phyloP scores from a whole-genome alignment of 2,329 filamentous ascomycete species.

The Lecanicillium sp. region DNA sequence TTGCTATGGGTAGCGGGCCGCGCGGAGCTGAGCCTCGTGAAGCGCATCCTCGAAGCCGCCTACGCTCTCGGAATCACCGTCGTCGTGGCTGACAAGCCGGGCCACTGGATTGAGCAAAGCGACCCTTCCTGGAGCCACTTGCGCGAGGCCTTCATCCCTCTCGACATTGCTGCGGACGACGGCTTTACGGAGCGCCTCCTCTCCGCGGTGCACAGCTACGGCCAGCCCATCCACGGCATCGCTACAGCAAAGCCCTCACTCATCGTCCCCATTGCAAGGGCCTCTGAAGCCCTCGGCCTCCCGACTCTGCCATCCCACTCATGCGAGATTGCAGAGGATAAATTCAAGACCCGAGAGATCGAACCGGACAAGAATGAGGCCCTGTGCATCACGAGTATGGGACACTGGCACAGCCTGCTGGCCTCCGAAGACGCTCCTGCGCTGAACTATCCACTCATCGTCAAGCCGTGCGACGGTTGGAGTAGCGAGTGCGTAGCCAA shows the following conservation, averaged over 20 bases:
- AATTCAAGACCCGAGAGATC: no score
- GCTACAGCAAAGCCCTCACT: neutral
- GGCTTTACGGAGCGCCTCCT: neutral
- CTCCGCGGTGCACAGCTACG: neutral
- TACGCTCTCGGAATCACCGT: neutral
- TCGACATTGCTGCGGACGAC: neutral
- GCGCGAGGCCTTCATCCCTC: neutral
- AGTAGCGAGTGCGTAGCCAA: conserved; percentile 27
- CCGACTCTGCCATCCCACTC: neutral
- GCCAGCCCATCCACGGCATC: neutral
- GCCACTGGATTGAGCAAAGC: neutral
- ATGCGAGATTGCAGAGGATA: no score
- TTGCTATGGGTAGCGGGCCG: neutral
- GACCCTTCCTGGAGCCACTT: neutral
- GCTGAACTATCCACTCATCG: conserved; percentile 23
- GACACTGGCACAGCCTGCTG: no score
- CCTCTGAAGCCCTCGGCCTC: neutral
- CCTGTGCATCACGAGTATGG: no score
- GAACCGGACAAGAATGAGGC: no score
- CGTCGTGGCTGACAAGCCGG: neutral
- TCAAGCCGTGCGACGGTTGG: conserved; percentile 31
- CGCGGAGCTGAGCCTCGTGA: neutral
- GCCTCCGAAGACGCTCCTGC: no score
- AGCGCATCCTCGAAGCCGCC: neutral
- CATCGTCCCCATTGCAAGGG: neutral